phyloP scores from a whole-genome alignment of 306 rosid species.

The Vigna reflexopilosa region DNA sequence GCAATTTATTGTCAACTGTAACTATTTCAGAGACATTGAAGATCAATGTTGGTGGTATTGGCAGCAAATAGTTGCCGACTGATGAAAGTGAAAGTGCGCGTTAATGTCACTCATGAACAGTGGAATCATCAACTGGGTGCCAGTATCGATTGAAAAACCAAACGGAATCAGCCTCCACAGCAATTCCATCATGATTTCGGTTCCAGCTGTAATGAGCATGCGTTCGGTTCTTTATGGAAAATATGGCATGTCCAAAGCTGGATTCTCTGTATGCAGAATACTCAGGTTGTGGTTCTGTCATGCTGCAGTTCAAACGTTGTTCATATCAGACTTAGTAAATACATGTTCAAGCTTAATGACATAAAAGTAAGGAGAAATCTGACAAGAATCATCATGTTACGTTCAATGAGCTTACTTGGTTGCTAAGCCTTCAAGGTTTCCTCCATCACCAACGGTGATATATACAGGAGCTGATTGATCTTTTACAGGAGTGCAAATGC shows the following conservation, averaged over 20 bases:
- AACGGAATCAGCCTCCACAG: conserved; percentile 71
- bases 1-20: neutral
- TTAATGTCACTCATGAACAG: neutral
- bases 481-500: conserved; percentile 67
- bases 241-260: conserved; percentile 87
- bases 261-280: conserved; percentile 88
- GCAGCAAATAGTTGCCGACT: neutral
- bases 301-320: conserved; percentile 55
- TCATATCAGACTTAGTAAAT: neutral
- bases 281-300: conserved; percentile 82
- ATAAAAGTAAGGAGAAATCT: neutral
- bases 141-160: conserved; percentile 78
- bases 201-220: conserved; percentile 86
- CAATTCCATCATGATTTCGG: conserved; percentile 76
- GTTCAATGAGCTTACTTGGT: conserved; percentile 62
- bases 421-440: conserved; percentile 89
- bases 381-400: neutral
- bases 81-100: neutral
- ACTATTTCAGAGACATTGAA: neutral
- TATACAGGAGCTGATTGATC: conserved; percentile 88
- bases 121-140: conserved; percentile 73
- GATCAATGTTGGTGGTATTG: conserved; percentile 16
- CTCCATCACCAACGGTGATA: conserved; percentile 93
- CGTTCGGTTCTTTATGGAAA: conserved; percentile 79
- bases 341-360: neutral